phyloP scores from a whole-genome alignment of 768 basidiomycete species.

The Tremella fuciformis region DNA sequence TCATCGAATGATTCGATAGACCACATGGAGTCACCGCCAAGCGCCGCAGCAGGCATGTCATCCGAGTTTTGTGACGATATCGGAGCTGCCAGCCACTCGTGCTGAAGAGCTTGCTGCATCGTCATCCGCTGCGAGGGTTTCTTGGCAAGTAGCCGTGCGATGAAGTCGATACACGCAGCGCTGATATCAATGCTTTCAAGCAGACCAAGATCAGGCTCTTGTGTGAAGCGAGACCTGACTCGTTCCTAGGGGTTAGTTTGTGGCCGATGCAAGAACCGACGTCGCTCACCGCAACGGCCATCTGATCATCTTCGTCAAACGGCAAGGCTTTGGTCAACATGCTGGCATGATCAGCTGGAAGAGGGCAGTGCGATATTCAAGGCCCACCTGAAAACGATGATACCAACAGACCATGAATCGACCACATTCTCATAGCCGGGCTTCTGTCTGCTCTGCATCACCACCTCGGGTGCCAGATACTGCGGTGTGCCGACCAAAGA shows the following conservation, averaged over 20 bases:
- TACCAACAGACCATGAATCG: constrained; percentile 94
- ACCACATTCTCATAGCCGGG: constrained; percentile 80
- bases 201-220: constrained; percentile 60
- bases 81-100: constrained; percentile 67
- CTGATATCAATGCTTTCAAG: constrained; percentile 48
- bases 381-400: constrained; percentile 84
- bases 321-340: constrained; percentile 76
- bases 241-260: constrained; percentile 34
- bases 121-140: constrained; percentile 70
- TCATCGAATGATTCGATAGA: constrained; percentile 38
- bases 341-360: constrained; percentile 21
- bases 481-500: constrained; percentile 96
- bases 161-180: constrained; percentile 65
- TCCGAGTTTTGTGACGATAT: constrained; percentile 20
- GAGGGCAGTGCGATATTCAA: not conserved
- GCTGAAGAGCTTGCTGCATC: constrained; percentile 64
- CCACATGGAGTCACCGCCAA: constrained; percentile 40
- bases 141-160: constrained; percentile 63
- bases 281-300: constrained; percentile 57
- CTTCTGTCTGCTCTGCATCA: constrained; percentile 62
- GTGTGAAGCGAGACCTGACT: constrained; percentile 36
- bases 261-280: not conserved
- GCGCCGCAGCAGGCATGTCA: constrained; percentile 13
- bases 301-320: constrained; percentile 72
- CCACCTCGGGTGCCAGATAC: constrained; percentile 83